A percentile compares a stretch with the other conserved stretches of the same genome.
These are phyloP conservation scores for Botrytis sinoallii DNA, from an alignment of 2,329 filamentous ascomycete genomes.

Conservation along the genomic window DNA sequence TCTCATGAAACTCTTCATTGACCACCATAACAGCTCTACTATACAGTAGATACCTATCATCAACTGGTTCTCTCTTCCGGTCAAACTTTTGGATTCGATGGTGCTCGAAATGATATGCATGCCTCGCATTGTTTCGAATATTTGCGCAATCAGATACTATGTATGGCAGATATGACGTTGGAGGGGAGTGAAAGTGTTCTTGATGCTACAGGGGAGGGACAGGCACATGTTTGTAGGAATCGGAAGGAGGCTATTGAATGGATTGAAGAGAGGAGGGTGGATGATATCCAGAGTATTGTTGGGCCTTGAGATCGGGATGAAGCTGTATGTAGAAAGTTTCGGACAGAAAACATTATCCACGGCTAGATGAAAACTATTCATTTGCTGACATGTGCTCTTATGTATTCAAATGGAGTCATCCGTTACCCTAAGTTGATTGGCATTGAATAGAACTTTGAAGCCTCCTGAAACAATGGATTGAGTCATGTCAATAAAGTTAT, in stretches of 20 bases:
- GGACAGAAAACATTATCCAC: not conserved
- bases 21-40: conserved; percentile 30
- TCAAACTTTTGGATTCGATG: conserved; percentile 32
- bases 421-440: too few relatives aligned
- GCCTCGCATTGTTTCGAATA: conserved; percentile 39
- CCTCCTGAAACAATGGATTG: accelerated
- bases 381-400: too few relatives aligned
- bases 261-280: conserved; percentile 37
- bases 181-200: conserved; percentile 33
- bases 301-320: conserved; percentile 29
- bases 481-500: not conserved
- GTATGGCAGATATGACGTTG: conserved; percentile 39
- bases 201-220: conserved; percentile 33
- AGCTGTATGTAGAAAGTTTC: not conserved
- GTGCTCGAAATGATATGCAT: conserved; percentile 34
- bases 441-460: too few relatives aligned
- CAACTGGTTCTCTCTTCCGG: conserved; percentile 33
- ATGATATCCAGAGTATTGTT: conserved; percentile 39
- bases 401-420: too few relatives aligned
- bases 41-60: conserved; percentile 38
- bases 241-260: conserved; percentile 35
- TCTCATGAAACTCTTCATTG: not conserved
- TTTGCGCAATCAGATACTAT: conserved; percentile 37
- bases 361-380: too few relatives aligned
- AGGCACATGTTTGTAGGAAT: conserved; percentile 38